phyloP scores from a whole-genome alignment of 2,329 filamentous ascomycete species.

The Sclerotinia subarctica region DNA sequence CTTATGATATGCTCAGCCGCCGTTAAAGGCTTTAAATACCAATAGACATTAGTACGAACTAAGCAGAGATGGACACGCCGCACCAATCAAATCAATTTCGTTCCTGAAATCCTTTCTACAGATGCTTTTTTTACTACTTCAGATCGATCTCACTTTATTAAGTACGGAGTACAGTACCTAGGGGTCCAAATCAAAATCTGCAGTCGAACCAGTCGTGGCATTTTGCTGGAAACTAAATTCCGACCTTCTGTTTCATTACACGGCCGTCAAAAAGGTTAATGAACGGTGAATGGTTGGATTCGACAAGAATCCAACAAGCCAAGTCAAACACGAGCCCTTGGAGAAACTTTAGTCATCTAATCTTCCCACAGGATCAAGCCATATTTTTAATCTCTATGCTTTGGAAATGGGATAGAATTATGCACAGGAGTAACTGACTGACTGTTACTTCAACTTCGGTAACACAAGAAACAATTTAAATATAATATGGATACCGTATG shows the following conservation, averaged over 20 bases:
- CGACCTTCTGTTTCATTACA: conserved; percentile 13
- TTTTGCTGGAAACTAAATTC: conserved; percentile 6
- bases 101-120: conserved; percentile 6
- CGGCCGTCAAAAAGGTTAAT: not conserved
- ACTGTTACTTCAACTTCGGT: not conserved
- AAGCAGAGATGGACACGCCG: not conserved
- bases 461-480: conserved; percentile 5
- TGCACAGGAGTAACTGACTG: not conserved
- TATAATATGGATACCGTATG: not conserved
- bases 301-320: not conserved
- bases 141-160: not conserved
- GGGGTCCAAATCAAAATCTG: conserved; percentile 9
- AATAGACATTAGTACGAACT: not conserved
- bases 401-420: conserved; percentile 11
- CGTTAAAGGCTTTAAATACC: not conserved
- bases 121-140: conserved; percentile 5
- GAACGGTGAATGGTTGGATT: not conserved
- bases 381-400: not conserved
- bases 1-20: conserved; percentile 11
- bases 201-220: conserved; percentile 6
- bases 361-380: conserved; percentile 19
- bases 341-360: conserved; percentile 14
- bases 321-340: not conserved
- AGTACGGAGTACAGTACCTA: not conserved
- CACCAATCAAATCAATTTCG: not conserved